Evolutionary conservation across 768 basidiomycete species (phyloP).

Genomic region (Pleurotus cornucopiae): DNA sequence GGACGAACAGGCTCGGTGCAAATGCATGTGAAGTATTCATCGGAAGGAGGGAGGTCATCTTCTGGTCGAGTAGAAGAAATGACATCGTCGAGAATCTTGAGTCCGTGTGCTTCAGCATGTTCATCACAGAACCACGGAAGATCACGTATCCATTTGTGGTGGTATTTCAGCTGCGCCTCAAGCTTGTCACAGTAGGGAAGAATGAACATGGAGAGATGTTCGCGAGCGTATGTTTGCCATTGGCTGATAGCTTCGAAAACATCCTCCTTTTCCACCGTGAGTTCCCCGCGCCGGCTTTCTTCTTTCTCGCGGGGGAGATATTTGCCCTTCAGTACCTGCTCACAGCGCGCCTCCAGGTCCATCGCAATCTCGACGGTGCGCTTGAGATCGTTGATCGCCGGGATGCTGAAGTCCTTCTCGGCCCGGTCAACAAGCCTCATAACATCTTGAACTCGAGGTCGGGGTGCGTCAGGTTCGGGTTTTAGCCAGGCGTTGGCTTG

Average conservation of each 20-base stretch:
- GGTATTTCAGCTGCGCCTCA: constrained; percentile 60
- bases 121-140: constrained; percentile 78
- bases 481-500: constrained; percentile 69
- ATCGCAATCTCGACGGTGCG: constrained; percentile 71
- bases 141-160: constrained; percentile 68
- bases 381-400: constrained; percentile 61
- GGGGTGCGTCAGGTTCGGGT: constrained; percentile 48
- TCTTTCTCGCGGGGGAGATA: constrained; percentile 44
- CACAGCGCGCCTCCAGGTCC: constrained; percentile 74
- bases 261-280: constrained; percentile 42
- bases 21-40: constrained; percentile 85
- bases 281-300: constrained; percentile 27
- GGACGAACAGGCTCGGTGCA: constrained; percentile 74
- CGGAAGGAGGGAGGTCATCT: constrained; percentile 73
- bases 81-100: constrained; percentile 69
- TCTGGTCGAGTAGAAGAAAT: constrained; percentile 69
- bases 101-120: constrained; percentile 61
- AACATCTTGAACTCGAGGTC: constrained; percentile 67
- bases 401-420: constrained; percentile 74
- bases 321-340: constrained; percentile 63
- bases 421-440: constrained; percentile 64
- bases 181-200: constrained; percentile 72
- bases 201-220: constrained; percentile 69
- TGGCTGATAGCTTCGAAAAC: constrained; percentile 68
- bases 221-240: constrained; percentile 70